Conservation (phyloP, 1,284 basidiomycete species). For the Laetiporus sulphureus region DNA sequence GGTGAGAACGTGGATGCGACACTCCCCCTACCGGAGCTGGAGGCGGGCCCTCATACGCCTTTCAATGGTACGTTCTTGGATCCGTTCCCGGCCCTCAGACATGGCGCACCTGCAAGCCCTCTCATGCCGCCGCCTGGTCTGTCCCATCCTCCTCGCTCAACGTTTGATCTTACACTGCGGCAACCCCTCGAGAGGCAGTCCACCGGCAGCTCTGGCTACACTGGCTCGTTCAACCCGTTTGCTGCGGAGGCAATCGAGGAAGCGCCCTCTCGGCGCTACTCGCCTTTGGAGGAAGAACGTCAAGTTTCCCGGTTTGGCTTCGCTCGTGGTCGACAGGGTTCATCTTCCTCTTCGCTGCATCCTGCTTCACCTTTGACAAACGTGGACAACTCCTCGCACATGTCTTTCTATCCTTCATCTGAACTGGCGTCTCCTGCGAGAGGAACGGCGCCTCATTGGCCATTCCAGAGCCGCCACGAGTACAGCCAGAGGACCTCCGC, state of each 20-base stretch:
- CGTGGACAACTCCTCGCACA: conserved; percentile 38
- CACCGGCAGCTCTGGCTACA: conserved; percentile 45
- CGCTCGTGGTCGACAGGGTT: conserved; percentile 64
- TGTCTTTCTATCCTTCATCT: conserved; percentile 36
- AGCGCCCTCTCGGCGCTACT: conserved; percentile 20
- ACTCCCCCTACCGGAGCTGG: conserved; percentile 44
- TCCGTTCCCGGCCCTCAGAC: conserved; percentile 54
- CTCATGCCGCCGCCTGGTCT: conserved; percentile 46
- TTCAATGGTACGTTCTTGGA: conserved; percentile 59
- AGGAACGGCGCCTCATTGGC: conserved; percentile 39
- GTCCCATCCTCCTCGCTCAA: conserved; percentile 40
- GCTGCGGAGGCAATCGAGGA: conserved; percentile 48
- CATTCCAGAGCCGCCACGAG: conserved; percentile 33
- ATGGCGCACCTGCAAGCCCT: conserved; percentile 26
- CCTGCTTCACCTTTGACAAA: conserved; percentile 49
- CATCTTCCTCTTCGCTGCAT: conserved; percentile 57
- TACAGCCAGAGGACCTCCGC: conserved; percentile 32
- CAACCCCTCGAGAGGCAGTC: conserved; percentile 40
- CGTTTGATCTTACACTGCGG: conserved; percentile 41
- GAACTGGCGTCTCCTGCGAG: conserved; percentile 31
- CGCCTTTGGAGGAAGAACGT: conserved; percentile 58
- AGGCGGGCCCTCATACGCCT: conserved; percentile 44
- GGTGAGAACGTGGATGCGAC: conserved; percentile 37
- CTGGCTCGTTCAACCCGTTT: conserved; percentile 77
- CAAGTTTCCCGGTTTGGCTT: conserved; percentile 82